Base-by-base conservation (phyloP, 1,284 basidiomycete genomes). In the Microbotryum lychnidis-dioicae region DNA sequence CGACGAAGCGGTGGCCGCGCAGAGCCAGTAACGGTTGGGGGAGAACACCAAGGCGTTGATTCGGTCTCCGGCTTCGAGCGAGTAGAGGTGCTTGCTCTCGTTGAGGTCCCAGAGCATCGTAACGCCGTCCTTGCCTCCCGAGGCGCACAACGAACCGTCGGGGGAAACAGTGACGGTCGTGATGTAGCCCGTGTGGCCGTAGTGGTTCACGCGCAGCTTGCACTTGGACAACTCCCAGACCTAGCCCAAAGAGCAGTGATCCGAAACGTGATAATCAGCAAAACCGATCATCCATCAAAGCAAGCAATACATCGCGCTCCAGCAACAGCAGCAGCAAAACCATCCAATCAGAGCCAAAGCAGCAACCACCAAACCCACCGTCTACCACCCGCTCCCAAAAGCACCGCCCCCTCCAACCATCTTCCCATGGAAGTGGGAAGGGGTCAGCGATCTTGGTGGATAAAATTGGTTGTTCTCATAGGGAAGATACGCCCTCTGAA, bases 81-180 rank as follows among this genome's bases (percentile, higher is more conserved):
- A 97, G 85, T 99, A 99, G 74, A 99, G 86, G 84, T 98, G 94
- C 83, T 98, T 98, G 83, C 92, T 93, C 82, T 98, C 96, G 80
- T 97, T 97, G 73, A 99, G 82, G 79, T 99, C 96, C 96, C 94
- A 99, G 69, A 99, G 89, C 96, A 99, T 99, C 76, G 93, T 97
- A 79, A 98, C 94, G 69, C 91, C 91, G 77, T 99, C 96, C 81
- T 97, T 97, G 74, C 96, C 96, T 76, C 96, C 96, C 54, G 96
- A 98, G 58, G 96, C 96, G 75, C 94, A 94, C 74, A 99, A 86
- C 55, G 96, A 99, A 70, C 96, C 96, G 76, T 99, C 96, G 67
- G 96, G 96, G 50, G 96, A 99, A 69, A 99, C 92, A 67, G 96
- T 94, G 75, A 99, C 80, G 72, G 94, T 94, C 84, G 96, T 97